Evolutionary conservation across 768 basidiomycete species (phyloP), one percentile per base, ranked within the genome.

Genomic region (Boletus sp.): DNA sequence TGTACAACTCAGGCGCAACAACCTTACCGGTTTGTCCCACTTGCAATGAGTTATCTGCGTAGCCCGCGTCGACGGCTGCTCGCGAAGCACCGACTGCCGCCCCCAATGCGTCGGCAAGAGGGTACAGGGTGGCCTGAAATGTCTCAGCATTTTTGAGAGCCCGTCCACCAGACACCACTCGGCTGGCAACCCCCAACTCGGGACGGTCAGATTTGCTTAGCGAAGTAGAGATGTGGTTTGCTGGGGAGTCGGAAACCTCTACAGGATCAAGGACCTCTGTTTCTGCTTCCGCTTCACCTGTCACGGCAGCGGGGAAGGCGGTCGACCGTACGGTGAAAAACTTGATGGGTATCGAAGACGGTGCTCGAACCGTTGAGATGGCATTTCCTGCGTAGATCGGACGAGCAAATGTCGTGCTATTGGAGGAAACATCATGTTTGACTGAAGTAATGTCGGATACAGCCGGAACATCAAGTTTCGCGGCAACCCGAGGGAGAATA

Each of bases 1-100:
- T 83, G 75, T 99, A 99, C 52, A 99, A 77, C 69, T 96, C 92
- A 0, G 97, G 96, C 3, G 97, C 96, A 42, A 98, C 95, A 36
- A 99, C 90, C 75, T 98, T 98, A 54, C 97, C 97, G 0, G 97
- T 99, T 78, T 99, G 97, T 24, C 97, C 97, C n/a, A 99, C 97
- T 74, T 99, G 97, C 50, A 98, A 69, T 5, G 92, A 94, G 75
- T 98, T 98, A 73, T 98, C 97, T 30, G 93, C 94, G 67, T 98
- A 98, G 1, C 97, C 97, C 29, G 94, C 92, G 71, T 99, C 97
- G 17, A 99, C 97, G 4, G 97, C 97, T 6, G 97, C 97, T 52
- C 97, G 86, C 18, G 92, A 94, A n/a, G 97, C 97, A 57, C 97
- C 97, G 57, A 99, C 91, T 30, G 96, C 96, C 9, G 97, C 97